These are phyloP conservation scores for Fusarium chaquense DNA, from an alignment of 2,329 filamentous ascomycete species.

Conservation along the genomic window DNA sequence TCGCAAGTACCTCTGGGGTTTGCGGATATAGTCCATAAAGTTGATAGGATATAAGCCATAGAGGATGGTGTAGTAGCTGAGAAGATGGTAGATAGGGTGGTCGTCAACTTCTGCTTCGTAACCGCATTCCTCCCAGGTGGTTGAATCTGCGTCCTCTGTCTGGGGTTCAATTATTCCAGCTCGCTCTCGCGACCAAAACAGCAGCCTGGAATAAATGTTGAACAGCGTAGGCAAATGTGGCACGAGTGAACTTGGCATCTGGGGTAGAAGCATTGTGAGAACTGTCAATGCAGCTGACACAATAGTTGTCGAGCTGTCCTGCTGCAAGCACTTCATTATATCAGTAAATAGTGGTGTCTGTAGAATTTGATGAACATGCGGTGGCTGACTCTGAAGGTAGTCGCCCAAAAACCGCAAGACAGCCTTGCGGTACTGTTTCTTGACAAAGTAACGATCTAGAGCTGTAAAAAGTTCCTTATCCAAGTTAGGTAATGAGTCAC, in stretches of 20 bases:
- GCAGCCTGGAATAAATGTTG: slow-evolving; percentile 81
- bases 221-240: slow-evolving; percentile 79
- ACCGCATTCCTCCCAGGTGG: slow-evolving; percentile 72
- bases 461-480: slow-evolving; percentile 73
- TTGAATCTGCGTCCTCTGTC: slow-evolving; percentile 55
- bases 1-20: slow-evolving; percentile 81
- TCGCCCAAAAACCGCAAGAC: slow-evolving; percentile 76
- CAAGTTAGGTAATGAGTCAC: slow-evolving; percentile 3
- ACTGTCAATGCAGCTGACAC: slow-evolving; percentile 81
- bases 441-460: slow-evolving; percentile 74
- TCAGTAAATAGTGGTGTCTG: slow-evolving; percentile 79
- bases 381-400: slow-evolving; percentile 81
- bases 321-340: slow-evolving; percentile 78
- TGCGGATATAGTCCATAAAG: slow-evolving; percentile 87
- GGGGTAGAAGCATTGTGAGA: slow-evolving; percentile 84
- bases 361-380: slow-evolving; percentile 79
- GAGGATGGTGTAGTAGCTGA: slow-evolving; percentile 83
- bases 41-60: slow-evolving; percentile 88
- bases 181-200: slow-evolving; percentile 79
- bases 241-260: slow-evolving; percentile 79
- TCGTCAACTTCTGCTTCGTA: slow-evolving; percentile 73
- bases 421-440: slow-evolving; percentile 72
- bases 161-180: slow-evolving; percentile 55
- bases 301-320: slow-evolving; percentile 80
- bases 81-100: slow-evolving; percentile 72